Evolutionary conservation across 2,329 filamentous ascomycete species (phyloP).

Genomic region (Exophiala alcalophila): DNA sequence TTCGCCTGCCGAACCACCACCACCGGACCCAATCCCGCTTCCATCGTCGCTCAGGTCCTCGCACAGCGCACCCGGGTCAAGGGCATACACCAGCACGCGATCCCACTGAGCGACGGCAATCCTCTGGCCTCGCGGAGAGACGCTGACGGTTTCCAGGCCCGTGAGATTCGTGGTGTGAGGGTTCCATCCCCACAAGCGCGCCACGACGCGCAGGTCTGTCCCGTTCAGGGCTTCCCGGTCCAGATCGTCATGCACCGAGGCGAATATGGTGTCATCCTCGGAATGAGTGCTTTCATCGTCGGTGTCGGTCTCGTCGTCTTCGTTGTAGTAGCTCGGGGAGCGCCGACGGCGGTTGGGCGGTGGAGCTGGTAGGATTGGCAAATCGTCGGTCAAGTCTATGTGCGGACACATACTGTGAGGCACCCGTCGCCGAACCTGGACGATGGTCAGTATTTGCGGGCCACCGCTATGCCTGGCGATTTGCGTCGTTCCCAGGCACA

Average conservation of each 20-base stretch:
- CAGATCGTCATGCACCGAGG: no score
- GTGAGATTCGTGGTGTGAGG: slow-evolving; percentile 37
- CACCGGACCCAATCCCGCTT: neutral
- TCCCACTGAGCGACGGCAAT: slow-evolving; percentile 45
- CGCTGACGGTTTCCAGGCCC: slow-evolving; percentile 35
- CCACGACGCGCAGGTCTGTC: slow-evolving; percentile 30
- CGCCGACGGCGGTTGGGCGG: neutral
- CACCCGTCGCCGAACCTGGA: slow-evolving; percentile 9
- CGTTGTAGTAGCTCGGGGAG: neutral
- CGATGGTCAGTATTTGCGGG: slow-evolving; percentile 9
- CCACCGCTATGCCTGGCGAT: slow-evolving; percentile 1
- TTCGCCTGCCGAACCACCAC: neutral
- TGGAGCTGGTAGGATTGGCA: slow-evolving; percentile 11
- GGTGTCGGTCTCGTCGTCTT: neutral
- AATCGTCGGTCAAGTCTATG: slow-evolving; percentile 2
- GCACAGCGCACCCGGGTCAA: slow-evolving; percentile 40
- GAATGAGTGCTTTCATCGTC: neutral
- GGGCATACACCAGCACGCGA: slow-evolving; percentile 40
- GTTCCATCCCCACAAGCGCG: slow-evolving; percentile 25
- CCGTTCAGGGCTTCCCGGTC: slow-evolving; percentile 1
- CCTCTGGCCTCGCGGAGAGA: slow-evolving; percentile 38
- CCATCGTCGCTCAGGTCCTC: slow-evolving; percentile 31
- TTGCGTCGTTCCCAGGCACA: slow-evolving; percentile 6
- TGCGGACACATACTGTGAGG: slow-evolving; percentile 5
- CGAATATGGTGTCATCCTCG: neutral